These are phyloP conservation scores for Colletotrichum tanaceti DNA, from an alignment of 2,329 filamentous ascomycete species.

Conservation along the genomic window DNA sequence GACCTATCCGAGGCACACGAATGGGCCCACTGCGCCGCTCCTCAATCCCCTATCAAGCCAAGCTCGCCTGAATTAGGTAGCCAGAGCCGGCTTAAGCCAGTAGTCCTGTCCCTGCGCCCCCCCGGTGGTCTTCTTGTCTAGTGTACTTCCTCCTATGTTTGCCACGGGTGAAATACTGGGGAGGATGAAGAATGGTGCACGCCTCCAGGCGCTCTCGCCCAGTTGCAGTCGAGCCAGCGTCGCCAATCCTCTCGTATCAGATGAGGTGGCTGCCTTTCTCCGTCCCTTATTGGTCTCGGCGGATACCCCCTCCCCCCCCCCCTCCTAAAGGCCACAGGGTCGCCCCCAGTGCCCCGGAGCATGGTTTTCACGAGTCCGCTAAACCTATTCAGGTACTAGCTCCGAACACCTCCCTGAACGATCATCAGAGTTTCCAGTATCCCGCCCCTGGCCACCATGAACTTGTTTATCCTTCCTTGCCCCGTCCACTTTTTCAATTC, in stretches of 20 bases:
- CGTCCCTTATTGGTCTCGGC: background rate
- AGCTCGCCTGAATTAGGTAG: slow-evolving; percentile 10
- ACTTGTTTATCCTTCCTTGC: background rate
- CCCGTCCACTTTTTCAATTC: slow-evolving; percentile 37
- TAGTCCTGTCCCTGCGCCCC: slow-evolving; percentile 7
- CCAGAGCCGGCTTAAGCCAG: slow-evolving; percentile 19
- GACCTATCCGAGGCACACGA: slow-evolving; percentile 13
- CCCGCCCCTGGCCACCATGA: background rate
- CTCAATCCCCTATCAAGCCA: slow-evolving; percentile 6
- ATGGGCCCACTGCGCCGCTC: slow-evolving; percentile 3
- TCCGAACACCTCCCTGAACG: background rate
- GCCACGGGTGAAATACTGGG: slow-evolving; percentile 10
- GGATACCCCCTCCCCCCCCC: too few species aligned
- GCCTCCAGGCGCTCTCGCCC: background rate
- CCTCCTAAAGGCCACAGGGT: background rate
- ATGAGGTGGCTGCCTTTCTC: background rate
- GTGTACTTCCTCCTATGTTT: background rate
- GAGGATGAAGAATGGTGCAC: background rate
- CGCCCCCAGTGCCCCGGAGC: background rate
- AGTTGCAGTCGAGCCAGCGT: background rate
- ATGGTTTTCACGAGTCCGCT: background rate
- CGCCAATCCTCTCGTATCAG: background rate
- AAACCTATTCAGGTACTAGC: background rate
- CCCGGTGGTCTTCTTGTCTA: background rate
- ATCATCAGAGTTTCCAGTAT: slow-evolving; percentile 2